Base-by-base conservation (phyloP, 768 basidiomycete species). In the Boletellus ananas region DNA sequence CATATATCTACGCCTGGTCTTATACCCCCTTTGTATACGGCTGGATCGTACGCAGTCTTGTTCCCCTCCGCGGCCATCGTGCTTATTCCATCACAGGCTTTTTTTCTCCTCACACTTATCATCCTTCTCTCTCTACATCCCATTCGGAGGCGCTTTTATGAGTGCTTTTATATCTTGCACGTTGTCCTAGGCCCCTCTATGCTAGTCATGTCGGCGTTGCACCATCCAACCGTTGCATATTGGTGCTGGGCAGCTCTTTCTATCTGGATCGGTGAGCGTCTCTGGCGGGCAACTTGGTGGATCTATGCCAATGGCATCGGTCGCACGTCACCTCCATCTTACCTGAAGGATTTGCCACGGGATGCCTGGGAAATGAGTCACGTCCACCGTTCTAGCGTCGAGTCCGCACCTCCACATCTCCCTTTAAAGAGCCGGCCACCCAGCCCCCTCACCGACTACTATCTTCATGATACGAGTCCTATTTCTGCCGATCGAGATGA, bases 241-340 rank as follows among this genome's bases (percentile, higher is more conserved):
- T 90, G 85, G 85, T 84, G 85, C 53, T 83, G 80, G 70, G 71
- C 70, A 13, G 79, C 87, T 0, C 72, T 84, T 13, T 71, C 61
- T 1, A 57, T 87, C 18, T 90, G 88, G 89, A 61, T 66, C 1
- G 75, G 73, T 11, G 87, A 90, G 61, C 76, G 88, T 11, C 41
- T 72, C 8, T 81, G 75, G 70, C 77, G 89, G 3, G 70, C 70
- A 36, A 64, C 72, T 2, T 74, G 80, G 63, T 83, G 81, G 70
- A 58, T 84, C 20, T 77, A 78, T 55, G 69, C 77, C 47, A 90
- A 90, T 57, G 79, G 79, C 13, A 71, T 77, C 56, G 2, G 23
- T 6, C 23, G 23, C 23, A 25, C 21, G 10, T 35, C 39, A 23
- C 14, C 25, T 20, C 45, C 25, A 14, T 42, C 51, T 6, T 14